Evolutionary conservation across 192 early-diverging fungal species (phyloP), one percentile per base, ranked within the genome.

Genomic region (Coemansia sp.): DNA sequence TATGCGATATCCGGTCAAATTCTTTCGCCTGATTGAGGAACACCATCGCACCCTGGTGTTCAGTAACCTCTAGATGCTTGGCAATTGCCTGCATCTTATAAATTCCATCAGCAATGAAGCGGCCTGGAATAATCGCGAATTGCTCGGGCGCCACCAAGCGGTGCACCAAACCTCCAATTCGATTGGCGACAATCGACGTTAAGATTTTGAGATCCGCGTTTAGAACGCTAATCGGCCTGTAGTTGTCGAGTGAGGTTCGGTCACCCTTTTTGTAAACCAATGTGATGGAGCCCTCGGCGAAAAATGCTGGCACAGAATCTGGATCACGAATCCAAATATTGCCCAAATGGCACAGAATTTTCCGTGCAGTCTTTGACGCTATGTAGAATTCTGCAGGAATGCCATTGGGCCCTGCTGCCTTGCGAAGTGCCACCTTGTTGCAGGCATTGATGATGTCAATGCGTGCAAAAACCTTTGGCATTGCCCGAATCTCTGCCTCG

Each of bases 21-120:
- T 62, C 62, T 43, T 70, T 70, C 7, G 62, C 61, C 41, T 64
- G 61, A 21, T 70, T 55, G 0, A 70, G 62, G 45, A 70, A 64
- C 27, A 64, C 56, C 35, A 70, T 49, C 0, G 56, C 49, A 4
- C 52, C 61, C 11, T 43, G 51, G 0, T 0, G 4, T 12, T 14
- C 2, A 0, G 22, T 19, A 7, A 11, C 3, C 14, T 64, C 62
- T 2, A 64, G 50, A 49, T 70, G 59, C 21, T 64, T 55, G 11
- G 8, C 15, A 17, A 38, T 25, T 0, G 61, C 56, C 62, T 62
- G 58, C 22, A 70, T 50, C 10, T 50, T 64, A 24, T 65, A 70
- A 10, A 70, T 29, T 5, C 49, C 56, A 14, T 70, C 62, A 1
- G 57, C 6, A 11, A 70, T 70, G 38, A 10, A 27, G 7, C 62